phyloP scores from a whole-genome alignment of 768 basidiomycete species.

The Panellus pusillus region DNA sequence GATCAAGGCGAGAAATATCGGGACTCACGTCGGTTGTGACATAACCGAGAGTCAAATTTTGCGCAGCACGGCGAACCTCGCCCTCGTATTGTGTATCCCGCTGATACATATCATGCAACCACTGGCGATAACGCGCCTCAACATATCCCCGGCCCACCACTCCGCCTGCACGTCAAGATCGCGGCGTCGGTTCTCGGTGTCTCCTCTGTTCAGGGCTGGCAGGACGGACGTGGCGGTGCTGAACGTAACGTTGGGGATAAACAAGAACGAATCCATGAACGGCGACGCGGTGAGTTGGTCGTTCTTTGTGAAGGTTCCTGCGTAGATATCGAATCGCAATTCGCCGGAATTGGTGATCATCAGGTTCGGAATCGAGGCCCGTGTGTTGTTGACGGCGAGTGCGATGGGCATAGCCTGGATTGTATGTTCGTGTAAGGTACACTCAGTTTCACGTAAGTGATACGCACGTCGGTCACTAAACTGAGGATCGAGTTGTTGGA shows the following conservation, averaged over 20 bases:
- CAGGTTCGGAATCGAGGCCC: slow-evolving; percentile 58
- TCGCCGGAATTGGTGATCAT: slow-evolving; percentile 66
- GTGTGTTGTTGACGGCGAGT: slow-evolving; percentile 62
- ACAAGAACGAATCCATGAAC: slow-evolving; percentile 67
- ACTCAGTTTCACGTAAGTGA: too few relatives aligned
- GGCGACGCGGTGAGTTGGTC: slow-evolving; percentile 79
- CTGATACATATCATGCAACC: slow-evolving; percentile 61
- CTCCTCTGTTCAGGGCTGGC: slow-evolving; percentile 48
- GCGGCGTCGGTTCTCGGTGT: slow-evolving; percentile 34
- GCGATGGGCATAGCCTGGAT: slow-evolving; percentile 53
- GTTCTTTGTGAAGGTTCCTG: slow-evolving; percentile 75
- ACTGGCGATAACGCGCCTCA: slow-evolving; percentile 47
- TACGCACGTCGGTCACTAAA: slow-evolving; percentile 23
- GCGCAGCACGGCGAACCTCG: slow-evolving; percentile 37
- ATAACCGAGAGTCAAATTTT: slow-evolving; percentile 68
- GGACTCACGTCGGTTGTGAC: slow-evolving; percentile 76
- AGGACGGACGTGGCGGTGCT: slow-evolving; percentile 54
- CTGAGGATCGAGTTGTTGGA: slow-evolving; percentile 61
- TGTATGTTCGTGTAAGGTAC: too few relatives aligned
- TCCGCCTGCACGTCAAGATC: slow-evolving; percentile 34
- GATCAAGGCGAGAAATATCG: too few relatives aligned
- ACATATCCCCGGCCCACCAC: slow-evolving; percentile 52
- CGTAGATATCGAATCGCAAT: slow-evolving; percentile 65
- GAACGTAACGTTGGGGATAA: slow-evolving; percentile 54
- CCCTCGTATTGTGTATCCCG: slow-evolving; percentile 18